phyloP scores from a whole-genome alignment of 352 stramenopile species.

The Globisporangium ultimum region DNA sequence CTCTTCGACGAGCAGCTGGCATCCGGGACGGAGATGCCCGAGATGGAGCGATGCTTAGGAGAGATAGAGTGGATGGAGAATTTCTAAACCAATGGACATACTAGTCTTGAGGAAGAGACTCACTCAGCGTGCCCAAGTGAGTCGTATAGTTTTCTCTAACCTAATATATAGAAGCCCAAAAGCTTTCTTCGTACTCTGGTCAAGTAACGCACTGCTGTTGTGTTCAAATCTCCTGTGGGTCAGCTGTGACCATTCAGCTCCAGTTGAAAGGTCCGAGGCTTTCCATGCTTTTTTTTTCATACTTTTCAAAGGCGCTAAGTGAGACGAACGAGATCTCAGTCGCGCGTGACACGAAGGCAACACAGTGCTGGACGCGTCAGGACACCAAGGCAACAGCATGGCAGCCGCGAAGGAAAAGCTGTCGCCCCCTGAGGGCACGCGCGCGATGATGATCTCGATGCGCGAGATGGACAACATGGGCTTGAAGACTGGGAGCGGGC shows the following conservation, averaged over 20 bases:
- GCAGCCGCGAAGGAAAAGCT: conserved; percentile 34
- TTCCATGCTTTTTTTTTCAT: background rate
- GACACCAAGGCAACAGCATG: conserved; percentile 49
- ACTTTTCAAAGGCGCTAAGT: background rate
- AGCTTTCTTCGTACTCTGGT: background rate
- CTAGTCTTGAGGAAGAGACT: background rate
- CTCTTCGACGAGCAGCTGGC: conserved; percentile 60
- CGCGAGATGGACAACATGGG: conserved; percentile 79
- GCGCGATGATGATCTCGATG: conserved; percentile 85
- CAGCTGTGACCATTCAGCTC: too few relatives aligned
- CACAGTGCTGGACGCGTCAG: conserved; percentile 13
- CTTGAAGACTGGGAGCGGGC: conserved; percentile 73
- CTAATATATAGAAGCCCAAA: background rate
- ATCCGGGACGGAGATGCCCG: conserved; percentile 38
- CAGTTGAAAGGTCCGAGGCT: too few relatives aligned
- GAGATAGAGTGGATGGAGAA: conserved; percentile 80
- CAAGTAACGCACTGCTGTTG: too few relatives aligned
- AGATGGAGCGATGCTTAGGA: conserved; percentile 53
- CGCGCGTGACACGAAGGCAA: background rate
- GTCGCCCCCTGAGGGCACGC: conserved; percentile 56
- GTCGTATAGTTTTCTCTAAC: background rate
- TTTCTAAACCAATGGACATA: conserved; percentile 38
- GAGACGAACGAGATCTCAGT: background rate
- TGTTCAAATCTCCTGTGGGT: too few relatives aligned
- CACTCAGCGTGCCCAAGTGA: background rate